A percentile compares a stretch with the other conserved stretches of the same genome.
phyloP scores from a whole-genome alignment of 768 basidiomycete species.

The Saitozyma sp. region DNA sequence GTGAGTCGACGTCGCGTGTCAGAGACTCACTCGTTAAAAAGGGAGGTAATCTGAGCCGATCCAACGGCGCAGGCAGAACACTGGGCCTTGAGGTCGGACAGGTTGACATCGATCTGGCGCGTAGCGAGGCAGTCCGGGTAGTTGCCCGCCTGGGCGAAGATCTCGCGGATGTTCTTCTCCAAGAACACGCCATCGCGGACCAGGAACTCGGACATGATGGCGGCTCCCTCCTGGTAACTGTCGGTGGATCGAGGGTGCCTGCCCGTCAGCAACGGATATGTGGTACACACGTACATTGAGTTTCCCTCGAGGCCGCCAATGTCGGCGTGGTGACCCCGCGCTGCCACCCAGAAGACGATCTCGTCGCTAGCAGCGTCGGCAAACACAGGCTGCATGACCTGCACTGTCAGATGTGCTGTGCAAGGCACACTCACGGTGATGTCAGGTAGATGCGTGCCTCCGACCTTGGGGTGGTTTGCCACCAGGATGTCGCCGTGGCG shows the following conservation, averaged over 20 bases:
- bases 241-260: no score
- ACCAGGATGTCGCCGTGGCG: slow-evolving; percentile 32
- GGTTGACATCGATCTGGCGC: slow-evolving; percentile 21
- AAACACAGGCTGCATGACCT: no score
- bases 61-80: no score
- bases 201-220: slow-evolving; percentile 12
- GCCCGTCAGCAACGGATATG: no score
- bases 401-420: no score
- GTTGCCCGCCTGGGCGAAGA: slow-evolving; percentile 30
- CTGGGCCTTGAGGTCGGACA: no score
- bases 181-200: slow-evolving; percentile 25
- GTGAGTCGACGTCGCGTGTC: no score
- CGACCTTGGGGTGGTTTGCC: slow-evolving; percentile 26
- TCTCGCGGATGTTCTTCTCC: slow-evolving; percentile 20
- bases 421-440: slow-evolving; percentile 38
- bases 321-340: slow-evolving; percentile 90
- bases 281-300: no score
- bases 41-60: no score
- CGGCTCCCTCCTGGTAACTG: slow-evolving; percentile 20
- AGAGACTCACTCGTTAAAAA: no score
- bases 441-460: slow-evolving; percentile 35
- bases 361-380: no score
- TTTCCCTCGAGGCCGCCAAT: slow-evolving; percentile 66
- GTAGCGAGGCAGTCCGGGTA: no score
- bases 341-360: slow-evolving; percentile 68